A percentile compares a stretch with the other conserved stretches of the same genome.
Conservation (phyloP, 2,329 filamentous ascomycete species). For the Exophiala aquamarina region DNA sequence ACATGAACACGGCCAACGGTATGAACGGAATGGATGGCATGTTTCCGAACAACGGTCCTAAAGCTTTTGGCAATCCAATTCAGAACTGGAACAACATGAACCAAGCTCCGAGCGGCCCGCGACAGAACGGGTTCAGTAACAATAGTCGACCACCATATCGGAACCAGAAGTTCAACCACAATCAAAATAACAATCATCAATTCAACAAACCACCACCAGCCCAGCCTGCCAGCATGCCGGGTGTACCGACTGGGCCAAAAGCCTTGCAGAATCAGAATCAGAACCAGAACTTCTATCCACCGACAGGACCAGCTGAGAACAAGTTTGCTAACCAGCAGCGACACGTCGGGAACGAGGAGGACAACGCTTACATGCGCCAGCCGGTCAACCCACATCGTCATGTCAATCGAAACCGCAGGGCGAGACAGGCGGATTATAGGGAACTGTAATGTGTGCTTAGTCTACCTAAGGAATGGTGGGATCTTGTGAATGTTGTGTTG, state of each 20-base stretch:
- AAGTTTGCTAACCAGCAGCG: constrained; percentile 61
- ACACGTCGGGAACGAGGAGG: constrained; percentile 64
- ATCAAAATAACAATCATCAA: constrained; percentile 11
- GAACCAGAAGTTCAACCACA: constrained; percentile 16
- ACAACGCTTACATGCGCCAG: constrained; percentile 91
- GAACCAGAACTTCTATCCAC: constrained; percentile 19
- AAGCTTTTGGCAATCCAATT: constrained; percentile 30
- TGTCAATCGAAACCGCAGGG: constrained; percentile 70
- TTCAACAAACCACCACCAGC: constrained; percentile 28
- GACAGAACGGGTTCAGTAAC: constrained; percentile 32
- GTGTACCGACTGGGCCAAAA: constrained; percentile 28
- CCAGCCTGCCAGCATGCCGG: constrained; percentile 29
- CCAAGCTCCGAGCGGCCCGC: constrained; percentile 30
- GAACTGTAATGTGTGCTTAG: constrained; percentile 64
- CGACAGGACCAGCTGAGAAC: constrained; percentile 26
- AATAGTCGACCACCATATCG: constrained; percentile 22
- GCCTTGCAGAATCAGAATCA: constrained; percentile 16
- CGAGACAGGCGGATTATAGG: constrained; percentile 86
- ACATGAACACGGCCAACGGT: constrained; percentile 37
- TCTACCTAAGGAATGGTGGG: no score
- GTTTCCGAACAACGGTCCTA: constrained; percentile 25
- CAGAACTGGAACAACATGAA: constrained; percentile 33
- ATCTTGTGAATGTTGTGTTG: no score
- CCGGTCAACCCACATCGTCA: constrained; percentile 93
- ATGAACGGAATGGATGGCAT: constrained; percentile 35